Percentiles rank a stretch among this genome's conserved stretches.
Conservation (phyloP, 306 rosid genomes). For the Arachis hypogaea region DNA sequence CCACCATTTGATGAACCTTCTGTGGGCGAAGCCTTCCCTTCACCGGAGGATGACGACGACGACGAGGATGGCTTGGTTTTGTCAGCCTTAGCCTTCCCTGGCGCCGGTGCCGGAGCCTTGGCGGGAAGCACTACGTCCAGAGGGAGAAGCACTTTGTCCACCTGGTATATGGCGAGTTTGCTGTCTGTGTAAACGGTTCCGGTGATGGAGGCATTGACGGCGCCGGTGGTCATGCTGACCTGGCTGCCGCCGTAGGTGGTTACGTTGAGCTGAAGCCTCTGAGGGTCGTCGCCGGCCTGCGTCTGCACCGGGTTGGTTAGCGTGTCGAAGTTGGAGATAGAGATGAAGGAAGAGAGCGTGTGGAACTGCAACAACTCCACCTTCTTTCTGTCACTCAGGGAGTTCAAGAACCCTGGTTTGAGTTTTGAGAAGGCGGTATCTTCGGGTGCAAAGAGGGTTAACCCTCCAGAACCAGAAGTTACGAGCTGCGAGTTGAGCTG, state of each 20-base stretch:
- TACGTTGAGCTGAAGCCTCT: conserved; percentile 59
- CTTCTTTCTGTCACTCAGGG: conserved; percentile 58
- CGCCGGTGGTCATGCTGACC: conserved; percentile 64
- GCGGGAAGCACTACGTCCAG: conserved; percentile 55
- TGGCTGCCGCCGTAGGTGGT: conserved; percentile 53
- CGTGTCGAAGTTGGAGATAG: conserved; percentile 63
- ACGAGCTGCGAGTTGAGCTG: conserved; percentile 63
- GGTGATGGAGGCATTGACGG: conserved; percentile 61
- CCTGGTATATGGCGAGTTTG: conserved; percentile 58
- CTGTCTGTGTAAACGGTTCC: conserved; percentile 61
- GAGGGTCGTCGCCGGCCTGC: conserved; percentile 60
- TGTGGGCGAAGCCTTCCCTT: conserved; percentile 23
- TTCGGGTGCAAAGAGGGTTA: conserved; percentile 68
- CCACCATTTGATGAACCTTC: conserved; percentile 32
- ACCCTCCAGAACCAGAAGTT: conserved; percentile 43
- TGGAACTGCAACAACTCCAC: conserved; percentile 66
- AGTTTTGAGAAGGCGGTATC: conserved; percentile 65
- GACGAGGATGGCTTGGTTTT: conserved; percentile 12
- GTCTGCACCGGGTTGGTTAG: conserved; percentile 73
- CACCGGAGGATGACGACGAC: neutral
- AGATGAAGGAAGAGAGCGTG: conserved; percentile 55
- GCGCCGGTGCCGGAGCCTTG: conserved; percentile 53
- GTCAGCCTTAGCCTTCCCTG: conserved; percentile 39
- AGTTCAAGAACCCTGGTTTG: conserved; percentile 63
- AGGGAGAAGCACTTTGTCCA: conserved; percentile 74